Conservation (phyloP, 2,329 filamentous ascomycete species). For the Zymoseptoria brevis region DNA sequence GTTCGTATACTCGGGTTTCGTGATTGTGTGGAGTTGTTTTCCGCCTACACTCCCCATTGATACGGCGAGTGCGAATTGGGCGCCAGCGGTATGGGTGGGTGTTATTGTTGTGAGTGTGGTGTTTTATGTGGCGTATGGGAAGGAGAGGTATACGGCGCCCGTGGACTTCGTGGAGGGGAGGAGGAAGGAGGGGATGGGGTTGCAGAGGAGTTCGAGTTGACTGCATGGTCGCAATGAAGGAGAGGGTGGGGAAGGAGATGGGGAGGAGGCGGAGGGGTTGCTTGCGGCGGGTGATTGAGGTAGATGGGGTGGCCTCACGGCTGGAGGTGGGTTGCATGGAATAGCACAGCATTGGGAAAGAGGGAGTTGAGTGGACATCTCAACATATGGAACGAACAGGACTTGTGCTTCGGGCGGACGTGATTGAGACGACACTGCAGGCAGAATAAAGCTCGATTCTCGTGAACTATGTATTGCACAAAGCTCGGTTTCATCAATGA, state of each 20-base stretch:
- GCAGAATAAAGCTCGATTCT: too few species aligned
- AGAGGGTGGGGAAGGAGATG: background rate
- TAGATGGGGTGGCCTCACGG: background rate
- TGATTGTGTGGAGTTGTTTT: conserved; percentile 27
- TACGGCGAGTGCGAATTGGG: conserved; percentile 24
- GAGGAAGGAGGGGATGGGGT: conserved; percentile 16
- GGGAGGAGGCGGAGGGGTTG: background rate
- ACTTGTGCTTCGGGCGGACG: too few species aligned
- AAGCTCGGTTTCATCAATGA: too few species aligned
- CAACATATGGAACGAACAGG: too few species aligned
- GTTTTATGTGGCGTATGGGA: conserved; percentile 24
- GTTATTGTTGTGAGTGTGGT: conserved; percentile 21
- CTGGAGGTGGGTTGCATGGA: background rate
- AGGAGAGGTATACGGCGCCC: conserved; percentile 22
- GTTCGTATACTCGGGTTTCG: conserved; percentile 23
- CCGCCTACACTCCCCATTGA: conserved; percentile 21
- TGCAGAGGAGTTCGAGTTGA: conserved; percentile 21
- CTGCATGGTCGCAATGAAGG: background rate
- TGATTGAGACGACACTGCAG: too few species aligned
- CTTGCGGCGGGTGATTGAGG: background rate
- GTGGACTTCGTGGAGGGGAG: conserved; percentile 25
- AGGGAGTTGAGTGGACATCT: too few species aligned
- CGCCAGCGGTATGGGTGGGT: conserved; percentile 23
- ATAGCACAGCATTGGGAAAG: too few species aligned
- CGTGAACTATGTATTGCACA: too few species aligned